Base-by-base conservation (phyloP, 306 rosid species). In the Rosa multiflora region DNA sequence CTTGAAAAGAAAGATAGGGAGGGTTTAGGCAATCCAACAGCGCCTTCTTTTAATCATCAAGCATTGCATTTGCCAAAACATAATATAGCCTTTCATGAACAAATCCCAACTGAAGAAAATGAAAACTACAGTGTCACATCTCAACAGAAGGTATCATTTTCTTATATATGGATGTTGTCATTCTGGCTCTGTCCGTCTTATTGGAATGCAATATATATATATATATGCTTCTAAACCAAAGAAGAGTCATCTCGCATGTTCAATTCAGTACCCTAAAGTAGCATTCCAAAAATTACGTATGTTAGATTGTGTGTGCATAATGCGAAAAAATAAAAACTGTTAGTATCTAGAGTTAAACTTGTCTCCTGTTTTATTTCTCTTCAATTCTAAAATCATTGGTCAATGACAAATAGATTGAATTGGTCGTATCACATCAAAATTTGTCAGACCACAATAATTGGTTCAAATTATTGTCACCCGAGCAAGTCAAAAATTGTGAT, bases 1-100 rank as follows among this genome's bases (percentile, higher is more conserved):
- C 14, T 37, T 39, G 52, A 56, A 21, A 56, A 59, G 77, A 40
- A 56, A 39, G 68, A 74, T 11, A 21, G 8, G 77, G 77, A 74
- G 52, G 67, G 70, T 64, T 64, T 64, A 6, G 70, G 70, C 21
- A 10, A 14, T 14, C 70, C 46, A 2, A 15, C 11, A 66, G 23
- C 3, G 20, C 4, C 46, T 64, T 14, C 44, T 32, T 10, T 4
- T 17, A 66, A 17, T 13, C 8, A 35, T 35, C 46, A 35, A 7
- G 44, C n/a, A 35, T 66, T 15, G 23, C 44, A 9, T 15, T 35
- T 66, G n/a, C 44, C 46, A 35, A 66, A 13, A 14, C 21, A 66
- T 52, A 72, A 72, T 37, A 8, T 51, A 26, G 76, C 63, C 2
- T 52, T 72, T 2, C 76, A 72, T 35, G 63, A 72, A 52, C 44